Evolutionary conservation across 1,284 basidiomycete genomes (phyloP), one percentile per base, ranked within the genome.

Genomic region (Caloboletus firmus): DNA sequence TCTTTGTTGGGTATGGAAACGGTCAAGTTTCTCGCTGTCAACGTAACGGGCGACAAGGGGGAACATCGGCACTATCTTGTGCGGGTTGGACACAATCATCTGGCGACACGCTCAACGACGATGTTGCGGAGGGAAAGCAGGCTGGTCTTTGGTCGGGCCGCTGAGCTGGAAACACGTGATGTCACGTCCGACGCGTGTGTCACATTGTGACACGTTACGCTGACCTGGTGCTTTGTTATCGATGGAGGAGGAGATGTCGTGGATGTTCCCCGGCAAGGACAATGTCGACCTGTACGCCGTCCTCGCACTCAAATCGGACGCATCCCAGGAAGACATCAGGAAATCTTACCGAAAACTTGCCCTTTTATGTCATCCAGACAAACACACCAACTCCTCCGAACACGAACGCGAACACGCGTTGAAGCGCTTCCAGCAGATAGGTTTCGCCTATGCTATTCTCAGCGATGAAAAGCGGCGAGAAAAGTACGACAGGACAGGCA

Each of bases 371-470:
- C 95, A 97, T 66, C 95, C 95, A 5, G 93, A 96, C 75, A 95
- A 95, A 68, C 92, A 93, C 66, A 74, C 83, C 34, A 73, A 76
- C 13, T 81, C 88, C 53, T 75, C 70, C 50, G 81, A 84, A n/a
- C 75, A 74, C 34, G 78, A 80, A 26, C 86, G 85, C 66, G 80
- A 82, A 40, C 79, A 80, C 59, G 84, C 87, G 60, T 82, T 81
- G 12, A 76, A 74, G 57, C 85, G 87, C 70, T 98, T 97, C 67
- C 93, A 95, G 65, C 87, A 91, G 66, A 80, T 97, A 59, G 91
- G 94, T 0, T 96, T 95, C 65, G 91, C 95, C 15, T 98, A 95
- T 71, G 78, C 91, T 1, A 85, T 98, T 0, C 77, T 97, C 31
- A 81, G 85, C 46, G 93, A 98, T 61, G 85, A 85, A 57, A 85